Evolutionary conservation across 768 basidiomycete genomes (phyloP).

Genomic region (Suillus ampliporus): DNA sequence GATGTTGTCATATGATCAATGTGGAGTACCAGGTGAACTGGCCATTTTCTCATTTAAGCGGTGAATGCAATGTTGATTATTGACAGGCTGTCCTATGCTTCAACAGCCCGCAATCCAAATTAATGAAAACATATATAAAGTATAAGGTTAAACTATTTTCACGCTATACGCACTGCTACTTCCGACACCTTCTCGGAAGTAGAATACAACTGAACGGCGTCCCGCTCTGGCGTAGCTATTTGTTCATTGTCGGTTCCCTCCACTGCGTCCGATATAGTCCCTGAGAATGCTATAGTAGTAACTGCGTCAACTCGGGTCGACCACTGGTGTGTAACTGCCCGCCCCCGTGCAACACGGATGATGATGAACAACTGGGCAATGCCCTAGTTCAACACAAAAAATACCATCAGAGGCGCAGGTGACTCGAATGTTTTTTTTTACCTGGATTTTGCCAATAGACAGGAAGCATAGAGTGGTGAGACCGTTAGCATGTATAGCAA

Average conservation of each 20-base stretch:
- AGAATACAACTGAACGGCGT: neutral
- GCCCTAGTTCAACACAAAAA: slow-evolving; percentile 24
- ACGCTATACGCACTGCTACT: no score
- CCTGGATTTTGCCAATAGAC: slow-evolving; percentile 40
- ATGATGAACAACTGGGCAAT: slow-evolving; percentile 43
- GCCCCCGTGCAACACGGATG: slow-evolving; percentile 40
- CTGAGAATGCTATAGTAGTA: neutral
- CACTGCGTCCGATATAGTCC: neutral
- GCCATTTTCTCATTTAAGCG: neutral
- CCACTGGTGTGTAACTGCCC: slow-evolving; percentile 20
- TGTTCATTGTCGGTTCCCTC: neutral
- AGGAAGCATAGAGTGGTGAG: slow-evolving; percentile 41
- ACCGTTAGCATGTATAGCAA: slow-evolving; percentile 16
- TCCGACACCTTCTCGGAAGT: neutral
- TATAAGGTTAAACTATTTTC: neutral
- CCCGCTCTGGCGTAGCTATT: neutral
- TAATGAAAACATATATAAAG: neutral
- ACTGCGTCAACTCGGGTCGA: neutral
- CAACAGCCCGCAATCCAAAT: neutral
- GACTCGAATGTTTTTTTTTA: slow-evolving; percentile 3
- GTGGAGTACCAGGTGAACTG: neutral
- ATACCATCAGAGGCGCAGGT: neutral
- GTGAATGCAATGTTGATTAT: no score
- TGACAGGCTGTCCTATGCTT: neutral
- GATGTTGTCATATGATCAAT: neutral